Conservation (phyloP, 257 asterid species). For the Pogostemon cablin region DNA sequence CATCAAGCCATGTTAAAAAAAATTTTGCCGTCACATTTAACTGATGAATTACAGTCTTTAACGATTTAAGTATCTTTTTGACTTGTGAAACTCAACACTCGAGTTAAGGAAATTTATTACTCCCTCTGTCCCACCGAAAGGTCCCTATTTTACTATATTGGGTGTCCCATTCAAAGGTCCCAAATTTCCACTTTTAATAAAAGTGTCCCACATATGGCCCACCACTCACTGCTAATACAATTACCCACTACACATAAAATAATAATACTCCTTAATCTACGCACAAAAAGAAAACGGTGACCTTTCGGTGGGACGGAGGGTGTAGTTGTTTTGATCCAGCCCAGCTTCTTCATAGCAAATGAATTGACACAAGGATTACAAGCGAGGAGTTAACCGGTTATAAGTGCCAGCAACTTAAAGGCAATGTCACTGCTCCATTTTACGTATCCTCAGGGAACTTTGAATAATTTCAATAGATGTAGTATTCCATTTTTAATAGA, state of each 20-base stretch:
- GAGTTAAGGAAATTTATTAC: too few relatives aligned
- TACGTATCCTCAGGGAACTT: neutral
- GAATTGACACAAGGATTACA: neutral
- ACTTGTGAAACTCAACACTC: too few relatives aligned
- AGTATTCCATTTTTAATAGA: neutral
- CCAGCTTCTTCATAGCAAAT: neutral
- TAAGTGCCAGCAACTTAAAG: slow-evolving; percentile 6
- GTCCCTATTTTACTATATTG: too few relatives aligned
- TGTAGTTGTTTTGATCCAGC: neutral
- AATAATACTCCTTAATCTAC: too few relatives aligned
- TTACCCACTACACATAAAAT: too few relatives aligned
- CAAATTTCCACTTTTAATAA: too few relatives aligned
- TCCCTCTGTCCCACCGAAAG: too few relatives aligned
- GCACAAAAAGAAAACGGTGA: too few relatives aligned
- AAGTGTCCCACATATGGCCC: too few relatives aligned
- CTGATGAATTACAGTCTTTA: neutral
- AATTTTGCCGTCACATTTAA: neutral
- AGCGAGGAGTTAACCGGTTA: neutral
- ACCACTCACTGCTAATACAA: too few relatives aligned
- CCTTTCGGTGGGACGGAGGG: too few relatives aligned
- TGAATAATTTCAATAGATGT: neutral
- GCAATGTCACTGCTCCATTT: slow-evolving; percentile 3
- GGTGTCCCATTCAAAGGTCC: too few relatives aligned
- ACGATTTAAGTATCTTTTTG: neutral
- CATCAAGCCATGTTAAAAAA: neutral